Evolutionary conservation across 2,329 filamentous ascomycete genomes (phyloP).

Genomic region (Hypomyces rosellus): DNA sequence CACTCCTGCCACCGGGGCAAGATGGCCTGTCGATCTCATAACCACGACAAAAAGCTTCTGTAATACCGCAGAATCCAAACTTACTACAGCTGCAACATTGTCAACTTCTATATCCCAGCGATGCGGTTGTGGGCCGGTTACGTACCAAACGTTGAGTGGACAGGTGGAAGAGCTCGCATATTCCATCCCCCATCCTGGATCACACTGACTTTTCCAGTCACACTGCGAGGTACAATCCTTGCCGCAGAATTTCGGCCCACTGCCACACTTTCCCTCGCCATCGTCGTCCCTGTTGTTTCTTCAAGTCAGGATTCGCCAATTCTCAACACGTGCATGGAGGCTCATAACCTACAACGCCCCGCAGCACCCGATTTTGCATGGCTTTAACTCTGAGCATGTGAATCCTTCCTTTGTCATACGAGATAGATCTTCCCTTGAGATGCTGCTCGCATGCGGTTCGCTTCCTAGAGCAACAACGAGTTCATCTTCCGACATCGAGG

Average conservation of each 20-base stretch:
- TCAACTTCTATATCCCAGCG: not conserved
- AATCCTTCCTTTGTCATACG: not conserved
- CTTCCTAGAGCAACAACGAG: too few relatives aligned
- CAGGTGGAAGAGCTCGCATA: slow-evolving; percentile 21
- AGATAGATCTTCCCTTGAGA: not conserved
- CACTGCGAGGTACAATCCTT: slow-evolving; percentile 17
- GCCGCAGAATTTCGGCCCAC: slow-evolving; percentile 3
- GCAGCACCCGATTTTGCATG: not conserved
- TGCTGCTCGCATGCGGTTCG: too few relatives aligned
- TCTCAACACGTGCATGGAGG: not conserved
- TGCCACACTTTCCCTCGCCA: slow-evolving; percentile 7
- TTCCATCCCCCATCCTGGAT: slow-evolving; percentile 24
- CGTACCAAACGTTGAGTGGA: slow-evolving; percentile 30
- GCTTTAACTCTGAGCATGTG: not conserved
- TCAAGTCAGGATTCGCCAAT: not conserved
- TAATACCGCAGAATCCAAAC: slow-evolving; percentile 29
- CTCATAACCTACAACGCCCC: not conserved
- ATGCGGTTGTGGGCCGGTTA: not conserved
- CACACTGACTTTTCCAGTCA: slow-evolving; percentile 22
- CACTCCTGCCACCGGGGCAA: not conserved
- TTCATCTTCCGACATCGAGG: too few relatives aligned
- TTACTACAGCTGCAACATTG: slow-evolving; percentile 19
- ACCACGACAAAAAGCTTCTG: slow-evolving; percentile 19
- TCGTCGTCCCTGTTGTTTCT: not conserved
- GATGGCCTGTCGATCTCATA: slow-evolving; percentile 11